A percentile compares a stretch with the other conserved stretches of the same genome.
phyloP scores from a whole-genome alignment of 192 early-diverging fungal genomes.

The Coemansia sp. region DNA sequence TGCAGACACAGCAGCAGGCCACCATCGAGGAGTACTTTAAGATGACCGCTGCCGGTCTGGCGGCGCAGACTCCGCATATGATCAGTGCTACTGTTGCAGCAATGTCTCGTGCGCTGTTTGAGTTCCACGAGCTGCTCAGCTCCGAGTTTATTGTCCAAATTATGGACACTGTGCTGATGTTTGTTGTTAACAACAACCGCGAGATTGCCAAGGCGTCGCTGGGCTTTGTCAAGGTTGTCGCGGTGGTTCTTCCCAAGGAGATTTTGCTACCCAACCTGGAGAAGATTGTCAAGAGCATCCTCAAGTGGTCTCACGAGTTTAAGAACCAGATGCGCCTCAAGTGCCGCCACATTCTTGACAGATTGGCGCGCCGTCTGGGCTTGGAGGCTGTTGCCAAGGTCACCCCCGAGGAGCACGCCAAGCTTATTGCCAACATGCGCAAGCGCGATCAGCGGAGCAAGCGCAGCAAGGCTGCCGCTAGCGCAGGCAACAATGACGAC shows the following conservation, averaged over 20 bases:
- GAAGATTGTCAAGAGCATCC: slow-evolving; percentile 67
- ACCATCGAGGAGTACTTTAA: slow-evolving; percentile 79
- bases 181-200: slow-evolving; percentile 75
- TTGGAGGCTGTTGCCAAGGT: slow-evolving; percentile 70
- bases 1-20: slow-evolving; percentile 46
- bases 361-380: slow-evolving; percentile 79
- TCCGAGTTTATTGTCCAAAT: slow-evolving; percentile 65
- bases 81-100: slow-evolving; percentile 85
- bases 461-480: slow-evolving; percentile 52
- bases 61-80: slow-evolving; percentile 87
- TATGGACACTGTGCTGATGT: slow-evolving; percentile 72
- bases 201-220: slow-evolving; percentile 90
- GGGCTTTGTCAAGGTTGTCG: slow-evolving; percentile 91
- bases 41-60: slow-evolving; percentile 93
- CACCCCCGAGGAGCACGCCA: slow-evolving; percentile 83
- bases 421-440: slow-evolving; percentile 87
- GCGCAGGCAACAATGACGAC: slow-evolving; percentile 28
- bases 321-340: slow-evolving; percentile 87
- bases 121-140: slow-evolving; percentile 77
- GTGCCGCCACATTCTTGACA: slow-evolving; percentile 89
- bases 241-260: slow-evolving; percentile 71
- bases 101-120: slow-evolving; percentile 83
- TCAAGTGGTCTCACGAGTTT: slow-evolving; percentile 82
- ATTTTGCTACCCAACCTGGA: slow-evolving; percentile 67
- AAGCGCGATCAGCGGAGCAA: slow-evolving; percentile 85